Evolutionary conservation across 2,329 filamentous ascomycete genomes (phyloP).

Genomic region (Botrytis aclada): DNA sequence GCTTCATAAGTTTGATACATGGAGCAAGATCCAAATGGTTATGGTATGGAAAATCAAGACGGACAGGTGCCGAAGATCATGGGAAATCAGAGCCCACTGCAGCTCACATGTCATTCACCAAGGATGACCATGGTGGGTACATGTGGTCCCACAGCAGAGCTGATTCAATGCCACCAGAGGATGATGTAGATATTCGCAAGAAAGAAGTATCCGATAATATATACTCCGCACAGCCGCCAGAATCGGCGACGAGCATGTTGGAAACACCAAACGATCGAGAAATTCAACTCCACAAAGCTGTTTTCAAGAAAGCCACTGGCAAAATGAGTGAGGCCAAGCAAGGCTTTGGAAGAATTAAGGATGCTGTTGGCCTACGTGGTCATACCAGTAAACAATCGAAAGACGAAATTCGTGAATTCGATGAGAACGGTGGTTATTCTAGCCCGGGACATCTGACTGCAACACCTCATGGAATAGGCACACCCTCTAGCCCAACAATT

Average conservation of each 20-base stretch:
- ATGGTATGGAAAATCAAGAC: slow-evolving; percentile 86
- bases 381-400: slow-evolving; percentile 55
- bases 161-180: slow-evolving; percentile 52
- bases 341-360: slow-evolving; percentile 80
- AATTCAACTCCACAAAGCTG: slow-evolving; percentile 55
- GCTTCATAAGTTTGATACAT: slow-evolving; percentile 71
- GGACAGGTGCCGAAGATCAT: slow-evolving; percentile 48
- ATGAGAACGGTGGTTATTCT: slow-evolving; percentile 28
- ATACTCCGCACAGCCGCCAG: slow-evolving; percentile 45
- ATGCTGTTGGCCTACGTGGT: slow-evolving; percentile 64
- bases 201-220: slow-evolving; percentile 44
- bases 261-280: slow-evolving; percentile 56
- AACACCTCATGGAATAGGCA: slow-evolving; percentile 21
- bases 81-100: slow-evolving; percentile 48
- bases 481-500: slow-evolving; percentile 33
- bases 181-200: slow-evolving; percentile 44
- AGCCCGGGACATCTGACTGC: slow-evolving; percentile 28
- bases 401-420: slow-evolving; percentile 44
- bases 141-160: slow-evolving; percentile 48
- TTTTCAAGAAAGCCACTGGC: slow-evolving; percentile 76
- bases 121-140: slow-evolving; percentile 52
- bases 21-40: slow-evolving; percentile 90
- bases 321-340: slow-evolving; percentile 78
- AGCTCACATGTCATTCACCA: slow-evolving; percentile 50
- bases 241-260: slow-evolving; percentile 46